Percentiles rank a stretch among this genome's conserved stretches.
Evolutionary conservation across 2,329 filamentous ascomycete genomes (phyloP).

Genomic region (Arthrobotrys iridis): DNA sequence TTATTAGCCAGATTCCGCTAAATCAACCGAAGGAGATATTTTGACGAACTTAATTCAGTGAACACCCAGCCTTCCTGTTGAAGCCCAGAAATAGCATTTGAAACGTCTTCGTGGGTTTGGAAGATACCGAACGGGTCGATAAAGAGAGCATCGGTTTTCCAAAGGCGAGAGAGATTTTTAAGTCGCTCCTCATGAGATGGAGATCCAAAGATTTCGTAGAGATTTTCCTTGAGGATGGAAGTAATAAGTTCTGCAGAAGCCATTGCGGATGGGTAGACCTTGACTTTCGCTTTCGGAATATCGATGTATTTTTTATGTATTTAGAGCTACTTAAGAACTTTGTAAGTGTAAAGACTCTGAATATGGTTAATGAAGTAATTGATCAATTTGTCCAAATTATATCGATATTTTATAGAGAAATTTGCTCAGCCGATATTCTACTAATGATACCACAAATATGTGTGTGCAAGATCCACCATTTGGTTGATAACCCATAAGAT

Average conservation of each 20-base stretch:
- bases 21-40: background rate
- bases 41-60: slow-evolving; percentile 14
- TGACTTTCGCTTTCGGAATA: too few species aligned
- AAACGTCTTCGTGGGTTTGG: slow-evolving; percentile 24
- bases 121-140: slow-evolving; percentile 3
- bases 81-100: background rate
- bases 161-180: slow-evolving; percentile 19
- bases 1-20: background rate
- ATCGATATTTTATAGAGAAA: too few species aligned
- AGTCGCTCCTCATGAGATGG: slow-evolving; percentile 24
- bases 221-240: slow-evolving; percentile 21
- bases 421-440: too few species aligned
- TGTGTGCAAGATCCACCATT: too few species aligned
- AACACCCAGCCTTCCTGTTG: slow-evolving; percentile 34
- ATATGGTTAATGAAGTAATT: too few species aligned
- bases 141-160: slow-evolving; percentile 28
- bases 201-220: slow-evolving; percentile 25
- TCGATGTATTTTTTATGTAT: too few species aligned
- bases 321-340: too few species aligned
- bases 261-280: slow-evolving; percentile 18
- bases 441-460: too few species aligned
- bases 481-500: too few species aligned
- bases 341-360: too few species aligned
- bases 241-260: slow-evolving; percentile 14
- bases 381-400: too few species aligned